phyloP scores from a whole-genome alignment of 179 eudicot genomes.

The Dionaea muscipula region DNA sequence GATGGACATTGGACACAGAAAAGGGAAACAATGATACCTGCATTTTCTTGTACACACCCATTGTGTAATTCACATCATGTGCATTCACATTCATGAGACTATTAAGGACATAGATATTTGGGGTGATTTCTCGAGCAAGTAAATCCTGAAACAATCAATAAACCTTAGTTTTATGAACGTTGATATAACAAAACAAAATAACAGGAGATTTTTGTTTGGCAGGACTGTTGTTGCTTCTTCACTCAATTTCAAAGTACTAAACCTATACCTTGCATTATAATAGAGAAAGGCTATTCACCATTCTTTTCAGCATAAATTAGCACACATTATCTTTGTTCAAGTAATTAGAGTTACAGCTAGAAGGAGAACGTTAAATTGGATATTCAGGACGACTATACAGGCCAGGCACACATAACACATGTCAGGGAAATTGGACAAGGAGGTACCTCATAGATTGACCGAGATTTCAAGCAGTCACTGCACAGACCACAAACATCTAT shows the following conservation, averaged over 20 bases:
- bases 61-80: conserved; percentile 57
- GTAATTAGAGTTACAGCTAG: no score
- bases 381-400: no score
- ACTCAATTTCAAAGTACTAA: no score
- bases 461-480: conserved; percentile 61
- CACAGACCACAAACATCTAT: conserved; percentile 90
- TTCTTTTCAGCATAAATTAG: no score
- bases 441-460: conserved; percentile 82
- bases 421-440: not conserved
- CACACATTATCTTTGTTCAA: no score
- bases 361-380: no score
- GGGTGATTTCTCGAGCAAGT: conserved; percentile 44
- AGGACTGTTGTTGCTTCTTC: no score
- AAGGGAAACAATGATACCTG: conserved; percentile 48
- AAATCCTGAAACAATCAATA: conserved; percentile 47
- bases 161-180: not conserved
- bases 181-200: not conserved
- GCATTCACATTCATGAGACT: conserved; percentile 96
- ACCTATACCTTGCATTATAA: no score
- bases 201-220: no score
- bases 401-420: not conserved
- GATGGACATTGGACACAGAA: conserved; percentile 14
- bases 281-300: no score
- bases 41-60: conserved; percentile 70
- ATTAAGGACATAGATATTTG: conserved; percentile 78